phyloP scores from a whole-genome alignment of 73 alveolate species.

The Paramecium primaurelia region DNA sequence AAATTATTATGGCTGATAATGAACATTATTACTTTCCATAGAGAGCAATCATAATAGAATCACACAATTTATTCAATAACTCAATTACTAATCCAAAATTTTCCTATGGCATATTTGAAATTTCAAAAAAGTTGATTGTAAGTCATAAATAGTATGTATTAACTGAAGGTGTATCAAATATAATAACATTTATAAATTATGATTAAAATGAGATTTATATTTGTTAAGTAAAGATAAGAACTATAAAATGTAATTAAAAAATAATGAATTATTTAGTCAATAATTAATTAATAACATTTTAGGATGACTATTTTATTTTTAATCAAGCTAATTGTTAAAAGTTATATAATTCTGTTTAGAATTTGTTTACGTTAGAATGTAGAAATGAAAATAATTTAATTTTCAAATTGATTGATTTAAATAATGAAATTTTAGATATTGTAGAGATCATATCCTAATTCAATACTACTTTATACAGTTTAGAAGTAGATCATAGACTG shows the following conservation, averaged over 20 bases:
- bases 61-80: neutral
- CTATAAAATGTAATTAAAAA: neutral
- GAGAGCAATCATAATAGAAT: neutral
- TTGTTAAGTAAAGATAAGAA: neutral
- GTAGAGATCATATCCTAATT: neutral
- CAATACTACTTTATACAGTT: neutral
- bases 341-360: neutral
- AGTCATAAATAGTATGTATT: neutral
- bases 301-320: neutral
- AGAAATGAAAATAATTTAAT: neutral
- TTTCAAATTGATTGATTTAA: neutral
- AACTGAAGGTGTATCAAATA: neutral
- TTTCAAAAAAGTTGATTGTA: neutral
- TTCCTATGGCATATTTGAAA: neutral
- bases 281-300: neutral
- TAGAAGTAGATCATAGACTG: neutral
- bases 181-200: neutral
- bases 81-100: neutral
- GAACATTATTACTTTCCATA: neutral
- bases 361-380: neutral
- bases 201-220: neutral
- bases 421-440: neutral
- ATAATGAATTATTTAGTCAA: neutral
- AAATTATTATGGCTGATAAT: neutral
- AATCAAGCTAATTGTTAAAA: neutral